Base-by-base conservation (phyloP, 768 basidiomycete genomes). In the Boletellus ananas region DNA sequence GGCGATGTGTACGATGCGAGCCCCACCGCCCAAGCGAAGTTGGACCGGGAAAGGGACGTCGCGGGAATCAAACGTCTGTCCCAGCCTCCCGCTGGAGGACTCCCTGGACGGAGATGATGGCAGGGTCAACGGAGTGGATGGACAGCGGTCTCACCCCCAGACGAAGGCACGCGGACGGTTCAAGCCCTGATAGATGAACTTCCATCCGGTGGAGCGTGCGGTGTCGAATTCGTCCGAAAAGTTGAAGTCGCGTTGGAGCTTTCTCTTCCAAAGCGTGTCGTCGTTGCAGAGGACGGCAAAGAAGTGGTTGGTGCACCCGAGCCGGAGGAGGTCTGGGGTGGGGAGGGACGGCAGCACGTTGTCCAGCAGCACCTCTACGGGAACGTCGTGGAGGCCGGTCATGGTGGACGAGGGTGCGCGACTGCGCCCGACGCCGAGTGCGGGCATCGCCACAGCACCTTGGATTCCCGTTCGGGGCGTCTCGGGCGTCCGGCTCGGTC, bases 211-310 rank as follows among this genome's bases (percentile, higher is more conserved):
- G 12, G 77, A 80, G 17, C 92, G 74, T 13, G 91, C 91, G 1
- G 86, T 91, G 36, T 76, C 78, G 29, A 29, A 29, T 35, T 77
- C 73, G 4, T 79, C 80, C 8, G 85, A 77, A 58, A 90, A 94
- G 67, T 91, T 90, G 72, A 83, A 93, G 62, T 94, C 92, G 29
- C 68, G 65, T 27, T 74, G 63, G 9, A 90, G 69, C 52, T 79
- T 85, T 25, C 79, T 74, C 62, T 82, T 84, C 92, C 92, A 94
- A 51, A 92, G 76, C 0, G 81, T 83, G 50, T 90, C 86, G 61
- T 93, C 90, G 12, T 77, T 72, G 60, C 78, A 79, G 21, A 87
- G 58, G 12, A 66, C 54, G 40, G 80, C 75, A 60, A 91, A 87
- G 63, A 77, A 76, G 56, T 76, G 83, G 68, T 77, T 84, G 1